Evolutionary conservation across 345 rosid species (phyloP), one percentile per base, ranked within the genome.

Genomic region (Rhizophora apiculata): DNA sequence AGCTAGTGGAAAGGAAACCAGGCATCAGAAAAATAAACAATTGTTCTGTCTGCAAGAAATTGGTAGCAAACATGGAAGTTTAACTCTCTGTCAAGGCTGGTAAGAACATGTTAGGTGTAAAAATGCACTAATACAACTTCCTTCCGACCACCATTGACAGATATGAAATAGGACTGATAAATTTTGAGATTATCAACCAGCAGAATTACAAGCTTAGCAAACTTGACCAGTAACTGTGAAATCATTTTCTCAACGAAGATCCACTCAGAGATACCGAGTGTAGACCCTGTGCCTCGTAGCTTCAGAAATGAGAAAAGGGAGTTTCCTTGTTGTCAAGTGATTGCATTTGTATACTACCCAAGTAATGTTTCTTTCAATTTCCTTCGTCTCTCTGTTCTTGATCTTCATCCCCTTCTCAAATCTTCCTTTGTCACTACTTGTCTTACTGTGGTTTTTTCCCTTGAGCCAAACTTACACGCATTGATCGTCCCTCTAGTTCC

Each of bases 401-500:
- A 37, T 58, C 54, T 32, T 55, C 62, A 26, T 61, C 54, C 32
- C 51, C 2, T 69, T 52, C 49, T 57, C 26, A 16, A 43, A 68
- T 62, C 74, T n/a, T n/a, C 24, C 6, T 43, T 43, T 57, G 36
- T 20, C 15, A 43, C 31, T 3, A 18, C 31, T 29, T 0, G 4
- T 24, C 46, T 61, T 68, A 24, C 73, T 74, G 78, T 24, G 79
- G 74, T 74, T 78, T 83, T 76, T 78, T 88, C 63, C 94, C 97
- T 76, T 89, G 75, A 59, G 98, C 97, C 67, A 82, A 59, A 82
- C 88, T 86, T n/a, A 91, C 91, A 18, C 97, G 82, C 68, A 91
- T 71, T 0, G 83, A 84, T 13, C 97, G 80, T 37, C 97, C 98
- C 46, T 91, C 96, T 0, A 94, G 77, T 70, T 89, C 97, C 90